Conservation (phyloP, 345 rosid species). For the Brassica rapa region DNA sequence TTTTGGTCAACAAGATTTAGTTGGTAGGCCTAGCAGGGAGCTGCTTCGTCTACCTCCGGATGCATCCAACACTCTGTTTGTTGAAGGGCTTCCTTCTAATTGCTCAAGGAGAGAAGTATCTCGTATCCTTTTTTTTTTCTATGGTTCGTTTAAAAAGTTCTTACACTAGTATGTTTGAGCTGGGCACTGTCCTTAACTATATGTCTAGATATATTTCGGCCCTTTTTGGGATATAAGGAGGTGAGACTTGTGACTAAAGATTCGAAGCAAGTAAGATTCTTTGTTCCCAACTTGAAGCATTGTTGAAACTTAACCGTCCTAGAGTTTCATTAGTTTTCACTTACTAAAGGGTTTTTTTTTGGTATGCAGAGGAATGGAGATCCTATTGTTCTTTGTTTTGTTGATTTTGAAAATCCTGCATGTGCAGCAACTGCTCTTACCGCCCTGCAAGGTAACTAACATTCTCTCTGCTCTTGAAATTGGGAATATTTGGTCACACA, state of each 20-base stretch:
- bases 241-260: constrained; percentile 81
- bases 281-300: neutral
- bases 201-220: constrained; percentile 77
- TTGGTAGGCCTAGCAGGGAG: constrained; percentile 50
- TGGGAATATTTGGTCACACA: neutral
- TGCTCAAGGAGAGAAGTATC: constrained; percentile 79
- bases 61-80: constrained; percentile 78
- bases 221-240: constrained; percentile 82
- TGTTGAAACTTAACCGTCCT: neutral
- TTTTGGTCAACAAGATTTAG: constrained; percentile 45
- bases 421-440: constrained; percentile 94
- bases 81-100: constrained; percentile 83
- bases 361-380: constrained; percentile 78
- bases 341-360: neutral
- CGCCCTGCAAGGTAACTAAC: constrained; percentile 74
- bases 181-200: constrained; percentile 42
- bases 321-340: neutral
- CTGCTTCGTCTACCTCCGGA: constrained; percentile 60
- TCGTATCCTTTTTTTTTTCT: constrained; percentile 61
- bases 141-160: neutral
- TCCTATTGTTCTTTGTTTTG: constrained; percentile 84
- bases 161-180: constrained; percentile 1
- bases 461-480: neutral
- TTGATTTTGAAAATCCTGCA: constrained; percentile 74
- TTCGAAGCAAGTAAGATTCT: constrained; percentile 58